Conservation (phyloP, 2,329 filamentous ascomycete species). For the Thielaviopsis ethacetica region DNA sequence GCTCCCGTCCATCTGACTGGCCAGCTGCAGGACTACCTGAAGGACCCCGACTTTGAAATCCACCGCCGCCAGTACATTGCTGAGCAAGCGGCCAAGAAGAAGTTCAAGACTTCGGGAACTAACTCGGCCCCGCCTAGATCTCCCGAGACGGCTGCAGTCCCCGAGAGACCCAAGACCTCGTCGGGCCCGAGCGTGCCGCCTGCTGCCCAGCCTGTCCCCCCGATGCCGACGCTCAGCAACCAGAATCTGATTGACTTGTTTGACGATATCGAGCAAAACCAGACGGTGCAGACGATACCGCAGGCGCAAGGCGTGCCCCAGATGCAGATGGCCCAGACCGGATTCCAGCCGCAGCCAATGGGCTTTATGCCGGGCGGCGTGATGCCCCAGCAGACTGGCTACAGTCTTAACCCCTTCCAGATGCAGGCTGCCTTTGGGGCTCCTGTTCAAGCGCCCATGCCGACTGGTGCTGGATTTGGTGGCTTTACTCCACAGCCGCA, state of each 20-base stretch:
- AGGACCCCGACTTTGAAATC: slow-evolving; percentile 87
- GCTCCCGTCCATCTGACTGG: slow-evolving; percentile 81
- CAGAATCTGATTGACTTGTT: slow-evolving; percentile 89
- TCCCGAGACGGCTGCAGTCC: slow-evolving; percentile 20
- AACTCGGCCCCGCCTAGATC: slow-evolving; percentile 16
- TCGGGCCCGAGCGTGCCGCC: slow-evolving; percentile 14
- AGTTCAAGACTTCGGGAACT: slow-evolving; percentile 21
- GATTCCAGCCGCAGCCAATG: slow-evolving; percentile 25
- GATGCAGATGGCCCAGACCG: slow-evolving; percentile 17
- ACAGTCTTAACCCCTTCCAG: slow-evolving; percentile 16
- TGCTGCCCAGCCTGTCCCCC: slow-evolving; percentile 2
- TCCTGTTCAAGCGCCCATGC: slow-evolving; percentile 13
- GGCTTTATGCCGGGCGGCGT: slow-evolving; percentile 17
- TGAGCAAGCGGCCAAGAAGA: slow-evolving; percentile 59
- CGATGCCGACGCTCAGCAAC: slow-evolving; percentile 26
- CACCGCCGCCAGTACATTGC: slow-evolving; percentile 84
- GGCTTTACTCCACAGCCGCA: slow-evolving; percentile 16
- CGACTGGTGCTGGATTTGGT: slow-evolving; percentile 10
- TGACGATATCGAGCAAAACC: slow-evolving; percentile 79
- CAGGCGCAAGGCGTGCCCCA: slow-evolving; percentile 17
- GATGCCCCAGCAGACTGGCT: slow-evolving; percentile 15
- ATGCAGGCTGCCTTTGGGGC: slow-evolving; percentile 3
- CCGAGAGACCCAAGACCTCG: slow-evolving; percentile 21
- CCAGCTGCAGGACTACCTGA: slow-evolving; percentile 84
- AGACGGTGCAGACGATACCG: slow-evolving; percentile 36